phyloP scores from a whole-genome alignment of 331 rosid species.

The Pyracantha coccinea region DNA sequence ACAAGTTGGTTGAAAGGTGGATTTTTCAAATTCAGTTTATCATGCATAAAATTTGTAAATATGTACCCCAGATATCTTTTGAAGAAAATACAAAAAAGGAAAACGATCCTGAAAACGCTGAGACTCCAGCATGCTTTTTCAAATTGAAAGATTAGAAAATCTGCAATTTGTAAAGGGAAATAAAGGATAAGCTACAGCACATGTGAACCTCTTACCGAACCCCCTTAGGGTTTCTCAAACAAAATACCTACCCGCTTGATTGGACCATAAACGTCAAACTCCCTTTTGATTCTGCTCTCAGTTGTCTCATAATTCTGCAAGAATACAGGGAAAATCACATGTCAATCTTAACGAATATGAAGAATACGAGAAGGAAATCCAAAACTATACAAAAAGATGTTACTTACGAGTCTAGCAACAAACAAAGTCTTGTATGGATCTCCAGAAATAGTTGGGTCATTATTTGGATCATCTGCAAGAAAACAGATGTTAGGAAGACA shows the following conservation, averaged over 20 bases:
- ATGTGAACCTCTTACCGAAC: conserved; percentile 81
- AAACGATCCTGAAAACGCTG: not conserved
- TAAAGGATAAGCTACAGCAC: conserved; percentile 1
- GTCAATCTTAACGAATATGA: not conserved
- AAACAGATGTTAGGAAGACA: conserved; percentile 22
- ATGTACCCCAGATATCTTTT: not conserved
- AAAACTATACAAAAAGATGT: not conserved
- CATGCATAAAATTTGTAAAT: not conserved
- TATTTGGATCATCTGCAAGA: conserved; percentile 63
- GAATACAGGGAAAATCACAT: not conserved
- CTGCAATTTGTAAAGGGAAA: not conserved
- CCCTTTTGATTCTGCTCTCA: conserved; percentile 98
- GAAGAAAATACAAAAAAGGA: not conserved
- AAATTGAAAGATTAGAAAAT: not conserved
- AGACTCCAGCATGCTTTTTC: not conserved
- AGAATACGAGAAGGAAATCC: not conserved
- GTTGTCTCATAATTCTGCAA: conserved; percentile 88
- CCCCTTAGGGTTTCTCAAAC: conserved; percentile 54
- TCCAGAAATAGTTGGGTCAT: conserved; percentile 65
- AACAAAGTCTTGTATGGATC: conserved; percentile 87
- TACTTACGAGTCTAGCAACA: conserved; percentile 48
- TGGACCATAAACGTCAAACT: conserved; percentile 97
- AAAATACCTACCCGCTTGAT: conserved; percentile 99
- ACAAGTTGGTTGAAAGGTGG: not conserved
- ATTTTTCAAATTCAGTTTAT: conserved; percentile 1